Conservation (phyloP, 805 yeast genomes). For the Ogataea paraovalis region DNA sequence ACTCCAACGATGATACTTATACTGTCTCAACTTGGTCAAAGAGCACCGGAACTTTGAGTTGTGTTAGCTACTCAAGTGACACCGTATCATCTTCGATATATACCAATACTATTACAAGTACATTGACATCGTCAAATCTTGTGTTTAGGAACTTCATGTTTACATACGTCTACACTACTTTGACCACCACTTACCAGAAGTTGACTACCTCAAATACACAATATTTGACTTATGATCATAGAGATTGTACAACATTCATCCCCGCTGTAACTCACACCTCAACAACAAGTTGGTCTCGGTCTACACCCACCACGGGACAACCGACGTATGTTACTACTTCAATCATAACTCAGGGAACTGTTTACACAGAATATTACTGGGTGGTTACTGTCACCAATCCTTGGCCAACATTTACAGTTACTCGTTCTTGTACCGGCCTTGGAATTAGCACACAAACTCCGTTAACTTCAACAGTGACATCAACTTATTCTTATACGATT, state of each 20-base stretch:
- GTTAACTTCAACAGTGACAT: background rate
- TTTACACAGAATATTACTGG: background rate
- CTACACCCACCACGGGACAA: background rate
- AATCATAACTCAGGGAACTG: background rate
- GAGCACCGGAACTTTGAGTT: background rate
- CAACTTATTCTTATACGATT: background rate
- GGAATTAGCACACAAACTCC: background rate
- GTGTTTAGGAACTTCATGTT: background rate
- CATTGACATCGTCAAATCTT: background rate
- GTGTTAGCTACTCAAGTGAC: background rate
- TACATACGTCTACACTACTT: background rate
- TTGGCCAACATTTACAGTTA: slow-evolving; percentile 1
- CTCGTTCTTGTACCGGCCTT: background rate
- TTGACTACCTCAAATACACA: background rate
- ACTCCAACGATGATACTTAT: slow-evolving; percentile 2
- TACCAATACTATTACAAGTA: background rate
- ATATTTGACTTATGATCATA: background rate
- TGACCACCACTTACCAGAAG: background rate
- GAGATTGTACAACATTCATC: slow-evolving; percentile 1
- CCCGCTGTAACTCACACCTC: slow-evolving; percentile 1
- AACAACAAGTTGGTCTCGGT: slow-evolving; percentile 3
- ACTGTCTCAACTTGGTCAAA: background rate
- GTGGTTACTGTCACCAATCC: background rate
- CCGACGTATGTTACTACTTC: background rate
- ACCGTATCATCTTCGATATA: background rate